Evolutionary conservation across 495 filamentous ascomycete genomes (phyloP).

Genomic region (Penicillium paradoxum): DNA sequence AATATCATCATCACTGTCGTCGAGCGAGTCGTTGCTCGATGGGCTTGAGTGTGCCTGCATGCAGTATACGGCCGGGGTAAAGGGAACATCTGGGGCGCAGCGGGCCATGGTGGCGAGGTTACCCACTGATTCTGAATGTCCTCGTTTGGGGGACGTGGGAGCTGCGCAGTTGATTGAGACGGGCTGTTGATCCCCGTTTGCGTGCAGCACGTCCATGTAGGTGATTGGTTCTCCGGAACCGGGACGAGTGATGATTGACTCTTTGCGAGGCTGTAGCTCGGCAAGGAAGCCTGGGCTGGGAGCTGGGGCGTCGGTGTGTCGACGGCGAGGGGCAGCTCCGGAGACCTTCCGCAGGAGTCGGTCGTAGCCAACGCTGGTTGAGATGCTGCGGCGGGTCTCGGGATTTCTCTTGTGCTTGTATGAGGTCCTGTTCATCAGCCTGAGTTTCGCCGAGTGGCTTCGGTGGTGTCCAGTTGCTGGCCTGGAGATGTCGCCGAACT

Average conservation of each 20-base stretch:
- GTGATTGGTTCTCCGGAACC: conserved; percentile 22
- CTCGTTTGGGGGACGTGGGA: conserved; percentile 5
- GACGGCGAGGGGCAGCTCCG: conserved; percentile 22
- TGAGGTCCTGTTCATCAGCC: conserved; percentile 28
- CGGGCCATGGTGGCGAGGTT: conserved; percentile 9
- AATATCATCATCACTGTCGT: conserved; percentile 38
- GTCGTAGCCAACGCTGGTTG: conserved; percentile 26
- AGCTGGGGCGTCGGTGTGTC: conserved; percentile 40
- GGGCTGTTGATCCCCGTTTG: conserved; percentile 16
- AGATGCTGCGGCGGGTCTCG: conserved; percentile 33
- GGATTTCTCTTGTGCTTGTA: conserved; percentile 31
- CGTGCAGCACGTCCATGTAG: conserved; percentile 33
- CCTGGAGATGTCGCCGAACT: conserved; percentile 14
- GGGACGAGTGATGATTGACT: conserved; percentile 1
- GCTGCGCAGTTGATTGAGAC: conserved; percentile 2
- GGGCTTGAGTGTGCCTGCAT: conserved; percentile 38
- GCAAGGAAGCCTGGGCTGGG: conserved; percentile 33
- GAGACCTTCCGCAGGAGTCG: conserved; percentile 18
- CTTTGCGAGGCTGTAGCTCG: conserved; percentile 15
- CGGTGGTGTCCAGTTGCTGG: conserved; percentile 13
- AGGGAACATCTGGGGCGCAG: conserved; percentile 6
- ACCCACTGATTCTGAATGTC: conserved; percentile 16
- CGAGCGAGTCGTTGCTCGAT: conserved; percentile 19
- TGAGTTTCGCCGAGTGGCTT: conserved; percentile 17
- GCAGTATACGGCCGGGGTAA: conserved; percentile 23